A percentile compares a stretch with the other conserved stretches of the same genome.
phyloP scores from a whole-genome alignment of 2,329 filamentous ascomycete species.

The Simplicillium aogashimaense region DNA sequence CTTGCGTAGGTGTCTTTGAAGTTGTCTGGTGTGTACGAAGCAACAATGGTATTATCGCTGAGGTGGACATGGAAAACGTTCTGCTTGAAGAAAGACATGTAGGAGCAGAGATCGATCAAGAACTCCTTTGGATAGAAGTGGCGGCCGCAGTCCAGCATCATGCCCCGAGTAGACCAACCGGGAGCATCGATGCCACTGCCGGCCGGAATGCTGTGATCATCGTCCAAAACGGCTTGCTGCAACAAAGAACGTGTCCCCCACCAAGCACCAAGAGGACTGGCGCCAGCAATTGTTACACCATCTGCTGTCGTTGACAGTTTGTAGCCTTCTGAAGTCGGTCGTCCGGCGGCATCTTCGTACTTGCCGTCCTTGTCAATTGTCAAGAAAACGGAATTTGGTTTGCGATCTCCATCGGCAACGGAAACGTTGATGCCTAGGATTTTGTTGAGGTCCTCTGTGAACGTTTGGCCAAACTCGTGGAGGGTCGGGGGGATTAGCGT shows the following conservation, averaged over 20 bases:
- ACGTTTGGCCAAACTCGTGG: constrained; percentile 32
- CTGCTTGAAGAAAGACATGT: constrained; percentile 52
- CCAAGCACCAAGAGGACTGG: constrained; percentile 43
- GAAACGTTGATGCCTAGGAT: constrained; percentile 18
- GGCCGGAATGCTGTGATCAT: constrained; percentile 24
- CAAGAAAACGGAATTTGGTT: constrained; percentile 27
- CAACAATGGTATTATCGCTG: constrained; percentile 43
- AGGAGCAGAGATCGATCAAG: constrained; percentile 46
- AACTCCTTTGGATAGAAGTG: constrained; percentile 47
- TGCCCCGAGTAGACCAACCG: constrained; percentile 38
- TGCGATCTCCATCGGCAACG: constrained; percentile 8
- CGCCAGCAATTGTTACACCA: constrained; percentile 36
- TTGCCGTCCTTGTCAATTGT: constrained; percentile 29
- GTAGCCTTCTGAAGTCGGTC: constrained; percentile 38
- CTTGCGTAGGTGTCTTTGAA: constrained; percentile 41
- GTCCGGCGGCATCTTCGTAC: constrained; percentile 33
- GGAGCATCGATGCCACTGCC: constrained; percentile 37
- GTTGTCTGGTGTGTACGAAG: constrained; percentile 34
- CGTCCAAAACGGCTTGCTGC: constrained; percentile 36
- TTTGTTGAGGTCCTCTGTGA: constrained; percentile 23
- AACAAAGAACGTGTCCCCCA: constrained; percentile 47
- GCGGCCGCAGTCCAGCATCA: constrained; percentile 41
- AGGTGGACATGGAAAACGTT: constrained; percentile 49
- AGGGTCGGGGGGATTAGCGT: constrained; percentile 41
- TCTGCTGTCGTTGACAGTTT: constrained; percentile 26